Conservation (phyloP, 306 rosid genomes). For the Astragalus membranaceus region DNA sequence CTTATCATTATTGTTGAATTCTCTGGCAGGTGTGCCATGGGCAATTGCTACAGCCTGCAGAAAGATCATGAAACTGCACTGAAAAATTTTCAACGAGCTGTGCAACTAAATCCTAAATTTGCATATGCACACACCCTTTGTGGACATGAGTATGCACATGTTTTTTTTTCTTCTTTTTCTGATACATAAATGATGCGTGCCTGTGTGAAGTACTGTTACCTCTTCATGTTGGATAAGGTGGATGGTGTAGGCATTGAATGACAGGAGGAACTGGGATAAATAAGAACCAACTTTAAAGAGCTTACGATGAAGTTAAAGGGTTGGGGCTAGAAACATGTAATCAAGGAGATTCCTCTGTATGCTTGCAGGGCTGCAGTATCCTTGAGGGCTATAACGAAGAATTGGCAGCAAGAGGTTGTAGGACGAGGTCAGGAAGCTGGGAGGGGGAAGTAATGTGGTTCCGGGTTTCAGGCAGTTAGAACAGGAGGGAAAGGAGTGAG, state of each 20-base stretch:
- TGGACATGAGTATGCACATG: conserved; percentile 83
- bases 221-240: too few species aligned
- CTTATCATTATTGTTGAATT: conserved; percentile 14
- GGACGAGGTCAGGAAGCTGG: too few species aligned
- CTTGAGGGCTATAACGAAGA: neutral
- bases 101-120: conserved; percentile 82
- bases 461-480: too few species aligned
- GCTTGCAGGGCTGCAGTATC: neutral
- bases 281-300: neutral
- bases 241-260: too few species aligned
- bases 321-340: neutral
- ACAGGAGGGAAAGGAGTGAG: too few species aligned
- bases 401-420: neutral
- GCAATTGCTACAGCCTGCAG: conserved; percentile 55
- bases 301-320: neutral
- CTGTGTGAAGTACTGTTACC: neutral
- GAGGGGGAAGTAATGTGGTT: too few species aligned
- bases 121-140: conserved; percentile 99
- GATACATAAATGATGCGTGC: neutral
- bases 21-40: conserved; percentile 47
- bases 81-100: conserved; percentile 95
- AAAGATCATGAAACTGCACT: conserved; percentile 48
- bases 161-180: neutral
- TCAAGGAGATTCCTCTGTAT: neutral
- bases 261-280: neutral